Base-by-base conservation (phyloP, 2,329 filamentous ascomycete genomes). In the Ceratocystis papillata region DNA sequence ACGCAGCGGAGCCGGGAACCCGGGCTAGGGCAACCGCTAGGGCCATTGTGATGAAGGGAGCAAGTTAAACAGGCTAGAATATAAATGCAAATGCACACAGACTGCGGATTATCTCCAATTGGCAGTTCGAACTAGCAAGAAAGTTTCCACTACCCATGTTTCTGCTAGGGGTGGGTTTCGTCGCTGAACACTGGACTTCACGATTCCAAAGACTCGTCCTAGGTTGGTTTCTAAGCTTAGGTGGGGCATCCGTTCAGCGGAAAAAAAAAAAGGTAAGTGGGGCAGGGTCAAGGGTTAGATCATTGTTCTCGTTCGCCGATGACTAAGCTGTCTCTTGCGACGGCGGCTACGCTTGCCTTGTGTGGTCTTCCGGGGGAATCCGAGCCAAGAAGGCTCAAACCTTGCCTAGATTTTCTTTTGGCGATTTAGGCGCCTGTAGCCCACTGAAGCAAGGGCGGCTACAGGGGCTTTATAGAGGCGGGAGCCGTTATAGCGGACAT, bases 341-440 rank as follows among this genome's bases (percentile, higher is more conserved):
- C 63, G 62, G 66, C 66, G 66, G 66, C 63, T 67, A 53, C 60
- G 63, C 46, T 63, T 67, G 60, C 63, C 66, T 63, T 65, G 28
- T 62, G 46, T 60, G 45, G n/a, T 59, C 66, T 67, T 65, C 66
- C 66, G 63, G 60, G 66, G 66, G 66, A 63, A 67, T 65, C 63
- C 66, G 63, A 65, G 63, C 63, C 66, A 65, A 67, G 25, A n/a
- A 60, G 50, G 33, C 7, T 41, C 22, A 62, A 33, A 28, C 44
- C 28, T 17, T 22, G 55, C 28, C 6, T 33, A 20, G 15, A 33
- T 63, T 37, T 63, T 63, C 25, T n/a, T 30, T 48, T 30, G 5
- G 12, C 25, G 8, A 12, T 15, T 20, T 41, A 64, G 48, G 46
- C 45, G 62, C 48, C 30, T 41, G 62, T 22, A 64, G 30, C 55